These are phyloP conservation scores for Letharia columbiana DNA, from an alignment of 495 filamentous ascomycete genomes.

Conservation along the genomic window DNA sequence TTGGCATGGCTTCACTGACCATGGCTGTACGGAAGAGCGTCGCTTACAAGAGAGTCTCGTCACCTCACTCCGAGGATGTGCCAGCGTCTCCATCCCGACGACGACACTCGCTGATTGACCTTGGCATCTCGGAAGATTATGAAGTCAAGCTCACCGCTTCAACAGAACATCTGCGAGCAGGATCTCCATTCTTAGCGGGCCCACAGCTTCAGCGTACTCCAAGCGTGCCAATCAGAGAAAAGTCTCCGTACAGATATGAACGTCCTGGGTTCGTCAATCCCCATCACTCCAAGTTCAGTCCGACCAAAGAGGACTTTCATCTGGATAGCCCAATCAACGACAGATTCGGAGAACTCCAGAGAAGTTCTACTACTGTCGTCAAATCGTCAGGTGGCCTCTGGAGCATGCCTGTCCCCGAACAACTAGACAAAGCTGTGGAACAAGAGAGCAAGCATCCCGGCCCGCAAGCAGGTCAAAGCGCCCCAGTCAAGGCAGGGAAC, in stretches of 20 bases:
- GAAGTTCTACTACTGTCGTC: slow-evolving; percentile 12
- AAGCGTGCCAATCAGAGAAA: slow-evolving; percentile 18
- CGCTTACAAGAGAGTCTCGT: slow-evolving; percentile 26
- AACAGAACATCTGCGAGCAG: slow-evolving; percentile 67
- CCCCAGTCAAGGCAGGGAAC: not conserved
- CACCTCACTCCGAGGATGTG: slow-evolving; percentile 26
- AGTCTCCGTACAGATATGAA: slow-evolving; percentile 23
- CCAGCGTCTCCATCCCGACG: slow-evolving; percentile 19
- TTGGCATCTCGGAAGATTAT: slow-evolving; percentile 51
- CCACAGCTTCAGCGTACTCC: slow-evolving; percentile 8
- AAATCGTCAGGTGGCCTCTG: slow-evolving; percentile 20
- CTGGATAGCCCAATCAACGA: slow-evolving; percentile 2
- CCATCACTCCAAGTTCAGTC: slow-evolving; percentile 11
- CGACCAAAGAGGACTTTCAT: slow-evolving; percentile 4
- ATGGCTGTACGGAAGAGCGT: slow-evolving; percentile 67
- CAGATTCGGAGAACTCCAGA: slow-evolving; percentile 7
- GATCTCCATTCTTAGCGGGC: slow-evolving; percentile 24
- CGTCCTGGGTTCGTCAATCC: slow-evolving; percentile 8
- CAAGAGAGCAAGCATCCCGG: slow-evolving; percentile 4
- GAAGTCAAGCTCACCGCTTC: slow-evolving; percentile 69
- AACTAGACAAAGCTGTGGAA: not conserved
- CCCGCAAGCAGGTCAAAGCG: not conserved
- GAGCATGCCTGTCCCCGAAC: slow-evolving; percentile 19
- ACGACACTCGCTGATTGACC: slow-evolving; percentile 30
- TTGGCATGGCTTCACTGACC: slow-evolving; percentile 81